Conservation (phyloP, 75 land plant species). For the Gnetum montanum region DNA sequence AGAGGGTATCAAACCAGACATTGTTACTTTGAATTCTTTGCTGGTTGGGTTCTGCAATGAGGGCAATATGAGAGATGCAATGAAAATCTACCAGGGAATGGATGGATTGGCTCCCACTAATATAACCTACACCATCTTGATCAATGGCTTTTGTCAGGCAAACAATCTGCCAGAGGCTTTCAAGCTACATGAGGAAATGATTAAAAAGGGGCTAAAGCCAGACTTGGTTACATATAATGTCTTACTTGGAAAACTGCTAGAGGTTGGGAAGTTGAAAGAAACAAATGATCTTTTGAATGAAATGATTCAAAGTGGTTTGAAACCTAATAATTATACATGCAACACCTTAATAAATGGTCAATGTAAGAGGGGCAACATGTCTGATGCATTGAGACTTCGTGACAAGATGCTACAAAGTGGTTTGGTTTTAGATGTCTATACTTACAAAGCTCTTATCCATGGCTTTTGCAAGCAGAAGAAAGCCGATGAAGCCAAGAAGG, state of each 20-base stretch:
- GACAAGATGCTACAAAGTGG: slow-evolving; percentile 49
- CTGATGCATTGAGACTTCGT: slow-evolving; percentile 39
- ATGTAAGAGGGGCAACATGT: slow-evolving; percentile 53
- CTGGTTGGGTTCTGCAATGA: slow-evolving; percentile 52
- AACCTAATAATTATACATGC: slow-evolving; percentile 59
- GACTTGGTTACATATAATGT: slow-evolving; percentile 50
- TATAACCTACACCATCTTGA: slow-evolving; percentile 55
- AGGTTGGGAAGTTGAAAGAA: slow-evolving; percentile 44
- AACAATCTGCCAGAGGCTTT: slow-evolving; percentile 42
- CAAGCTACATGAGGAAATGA: slow-evolving; percentile 37
- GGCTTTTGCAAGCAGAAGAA: slow-evolving; percentile 49
- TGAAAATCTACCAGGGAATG: slow-evolving; percentile 39
- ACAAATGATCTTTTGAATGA: slow-evolving; percentile 46
- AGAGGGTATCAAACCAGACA: slow-evolving; percentile 42
- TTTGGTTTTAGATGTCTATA: slow-evolving; percentile 29
- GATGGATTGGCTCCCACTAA: slow-evolving; percentile 36
- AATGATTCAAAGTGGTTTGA: slow-evolving; percentile 43
- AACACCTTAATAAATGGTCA: slow-evolving; percentile 62
- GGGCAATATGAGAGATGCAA: slow-evolving; percentile 58
- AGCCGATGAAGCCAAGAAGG: slow-evolving; percentile 36
- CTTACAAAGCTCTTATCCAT: slow-evolving; percentile 58
- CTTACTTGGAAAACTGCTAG: slow-evolving; percentile 41
- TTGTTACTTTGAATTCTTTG: slow-evolving; percentile 53
- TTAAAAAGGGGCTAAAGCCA: slow-evolving; percentile 35
- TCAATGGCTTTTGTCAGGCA: slow-evolving; percentile 53